Percentiles rank a stretch among this genome's conserved stretches.
These are phyloP conservation scores for Pichia sporocuriosa DNA, from an alignment of 805 yeast species.

Conservation along the genomic window DNA sequence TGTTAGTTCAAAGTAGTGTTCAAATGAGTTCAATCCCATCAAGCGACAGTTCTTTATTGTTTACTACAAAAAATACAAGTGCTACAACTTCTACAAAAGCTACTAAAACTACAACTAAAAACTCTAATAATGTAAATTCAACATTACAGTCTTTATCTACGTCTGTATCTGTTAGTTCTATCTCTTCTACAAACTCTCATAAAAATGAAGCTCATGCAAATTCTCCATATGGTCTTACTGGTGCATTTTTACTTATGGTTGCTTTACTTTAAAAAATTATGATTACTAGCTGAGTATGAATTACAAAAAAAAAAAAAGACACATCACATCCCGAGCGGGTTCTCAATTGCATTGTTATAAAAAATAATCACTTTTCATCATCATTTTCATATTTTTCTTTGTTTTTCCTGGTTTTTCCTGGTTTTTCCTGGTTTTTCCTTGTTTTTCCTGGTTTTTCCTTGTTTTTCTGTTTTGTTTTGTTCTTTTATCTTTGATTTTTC, in stretches of 20 bases:
- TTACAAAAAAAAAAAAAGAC: background rate
- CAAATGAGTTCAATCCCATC: conserved; percentile 7
- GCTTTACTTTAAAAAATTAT: background rate
- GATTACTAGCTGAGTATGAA: too few relatives aligned
- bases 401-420: background rate
- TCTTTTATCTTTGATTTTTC: background rate
- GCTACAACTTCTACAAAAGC: conserved; percentile 1
- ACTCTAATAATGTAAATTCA: too few relatives aligned
- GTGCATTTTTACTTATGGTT: conserved; percentile 36
- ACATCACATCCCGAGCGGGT: too few relatives aligned
- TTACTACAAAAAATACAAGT: background rate
- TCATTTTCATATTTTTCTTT: too few relatives aligned
- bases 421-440: background rate
- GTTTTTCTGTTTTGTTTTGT: background rate
- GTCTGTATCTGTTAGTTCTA: background rate
- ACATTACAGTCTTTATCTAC: too few relatives aligned
- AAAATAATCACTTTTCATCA: too few relatives aligned
- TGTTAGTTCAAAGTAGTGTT: conserved; percentile 4
- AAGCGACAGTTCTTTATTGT: background rate
- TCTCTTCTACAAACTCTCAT: background rate
- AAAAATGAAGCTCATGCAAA: too few relatives aligned
- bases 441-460: background rate
- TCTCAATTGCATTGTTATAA: too few relatives aligned
- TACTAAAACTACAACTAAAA: background rate
- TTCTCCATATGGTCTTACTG: conserved; percentile 53